Evolutionary conservation across 2,329 filamentous ascomycete species (phyloP).

Genomic region (Verticillium isaacii): DNA sequence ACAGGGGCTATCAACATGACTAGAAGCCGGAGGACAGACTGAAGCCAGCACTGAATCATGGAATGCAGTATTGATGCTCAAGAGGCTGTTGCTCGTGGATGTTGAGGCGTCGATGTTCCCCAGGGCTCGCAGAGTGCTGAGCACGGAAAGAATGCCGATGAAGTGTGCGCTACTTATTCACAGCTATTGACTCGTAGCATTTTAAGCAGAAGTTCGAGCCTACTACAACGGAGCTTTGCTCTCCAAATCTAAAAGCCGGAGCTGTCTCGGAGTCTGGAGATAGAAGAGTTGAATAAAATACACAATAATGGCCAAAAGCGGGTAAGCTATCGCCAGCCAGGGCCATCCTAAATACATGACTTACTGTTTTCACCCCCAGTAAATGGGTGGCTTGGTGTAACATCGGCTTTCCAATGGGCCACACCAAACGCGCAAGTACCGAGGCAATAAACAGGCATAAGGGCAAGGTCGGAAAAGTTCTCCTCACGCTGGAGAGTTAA

Average conservation of each 20-base stretch:
- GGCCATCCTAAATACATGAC: too few species aligned
- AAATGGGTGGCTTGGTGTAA: too few species aligned
- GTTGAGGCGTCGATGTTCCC: conserved; percentile 44
- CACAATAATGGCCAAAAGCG: conserved; percentile 37
- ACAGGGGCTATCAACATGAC: conserved; percentile 42
- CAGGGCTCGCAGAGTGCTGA: conserved; percentile 53
- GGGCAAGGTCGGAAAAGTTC: too few species aligned
- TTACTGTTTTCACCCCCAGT: too few species aligned
- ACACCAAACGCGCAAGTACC: too few species aligned
- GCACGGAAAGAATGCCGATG: conserved; percentile 49
- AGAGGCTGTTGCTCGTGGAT: conserved; percentile 37
- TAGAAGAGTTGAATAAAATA: conserved; percentile 53
- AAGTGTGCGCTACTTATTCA: conserved; percentile 38
- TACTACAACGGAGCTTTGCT: conserved; percentile 55
- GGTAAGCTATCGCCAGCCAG: conserved; percentile 45
- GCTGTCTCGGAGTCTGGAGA: conserved; percentile 54
- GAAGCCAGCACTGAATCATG: conserved; percentile 55
- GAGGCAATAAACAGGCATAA: too few species aligned
- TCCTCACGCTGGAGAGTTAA: too few species aligned
- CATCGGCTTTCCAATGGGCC: too few species aligned
- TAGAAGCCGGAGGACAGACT: conserved; percentile 42
- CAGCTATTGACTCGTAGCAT: background rate
- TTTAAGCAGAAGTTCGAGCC: conserved; percentile 4
- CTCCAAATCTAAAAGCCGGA: conserved; percentile 58
- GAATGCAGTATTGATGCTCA: conserved; percentile 51